Base-by-base conservation (phyloP, 2,329 filamentous ascomycete genomes). In the Xylaria polymorpha region DNA sequence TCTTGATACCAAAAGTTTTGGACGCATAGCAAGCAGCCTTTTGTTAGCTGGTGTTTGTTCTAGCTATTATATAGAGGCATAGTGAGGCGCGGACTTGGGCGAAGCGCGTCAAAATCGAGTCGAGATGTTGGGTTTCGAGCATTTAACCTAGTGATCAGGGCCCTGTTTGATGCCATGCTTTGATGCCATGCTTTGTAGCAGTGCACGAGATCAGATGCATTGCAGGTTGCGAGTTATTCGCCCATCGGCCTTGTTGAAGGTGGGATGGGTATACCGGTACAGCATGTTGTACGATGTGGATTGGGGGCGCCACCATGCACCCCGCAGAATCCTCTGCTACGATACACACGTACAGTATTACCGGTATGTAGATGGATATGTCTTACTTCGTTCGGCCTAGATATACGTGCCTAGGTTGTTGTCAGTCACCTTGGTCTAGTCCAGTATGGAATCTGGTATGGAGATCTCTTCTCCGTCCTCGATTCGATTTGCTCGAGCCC, bases 61-160 rank as follows among this genome's bases (percentile, higher is more conserved):
- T 37, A 57, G 56, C 35, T 61, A 25, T 29, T 61, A 48, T 57
- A 58, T 51, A 50, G 43, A 65, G 32, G 43, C 57, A 57, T 43
- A 5, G n/a, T n/a, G 53, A 22, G 35, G 53, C 53, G 32, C 25
- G 20, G 20, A 22, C 12, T 25, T 10, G 12, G 4, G 6, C 7
- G 55, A 43, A 43, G 37, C 39, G 55, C 22, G 37, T 43, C 22
- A 29, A 58, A 25, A 25, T 58, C 14, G 43, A 41, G 8, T 58
- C 14, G 35, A 25, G 15, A 39, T 37, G 25, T 58, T 25, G 22
- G 37, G 14, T n/a, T 22, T 57, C 18, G 29, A 25, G 35, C 35
- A 39, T 57, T 41, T 18, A 53, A 22, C 46, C 44, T 15, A 6
- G 32, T 37, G 29, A 20, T 35, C 5, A 55, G 20, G 18, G 3